Evolutionary conservation across 331 rosid species (phyloP).

Genomic region (Acacia pycnantha): DNA sequence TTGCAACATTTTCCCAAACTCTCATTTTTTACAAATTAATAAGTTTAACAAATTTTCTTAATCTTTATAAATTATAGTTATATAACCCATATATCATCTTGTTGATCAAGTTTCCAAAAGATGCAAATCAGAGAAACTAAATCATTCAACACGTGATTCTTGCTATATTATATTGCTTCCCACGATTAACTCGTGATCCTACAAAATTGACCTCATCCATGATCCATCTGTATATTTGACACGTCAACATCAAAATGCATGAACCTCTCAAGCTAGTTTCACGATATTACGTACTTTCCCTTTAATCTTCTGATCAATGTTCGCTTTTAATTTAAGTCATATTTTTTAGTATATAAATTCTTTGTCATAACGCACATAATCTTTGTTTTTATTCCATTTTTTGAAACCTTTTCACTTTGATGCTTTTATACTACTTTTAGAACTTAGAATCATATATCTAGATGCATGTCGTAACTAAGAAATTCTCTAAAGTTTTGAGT

Average conservation of each 20-base stretch:
- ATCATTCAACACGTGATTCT: not conserved
- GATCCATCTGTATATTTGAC: not conserved
- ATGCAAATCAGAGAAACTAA: not conserved
- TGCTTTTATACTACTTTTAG: not conserved
- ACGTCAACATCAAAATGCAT: not conserved
- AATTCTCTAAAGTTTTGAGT: not conserved
- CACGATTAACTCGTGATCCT: not conserved
- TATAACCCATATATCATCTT: too few species aligned
- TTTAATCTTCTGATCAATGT: not conserved
- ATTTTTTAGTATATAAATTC: not conserved
- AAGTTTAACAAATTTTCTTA: too few species aligned
- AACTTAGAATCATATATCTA: not conserved
- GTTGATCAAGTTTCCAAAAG: not conserved
- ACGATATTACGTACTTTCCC: not conserved
- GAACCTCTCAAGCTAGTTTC: not conserved
- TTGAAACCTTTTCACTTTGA: not conserved
- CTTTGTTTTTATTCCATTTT: not conserved
- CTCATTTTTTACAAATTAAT: too few species aligned
- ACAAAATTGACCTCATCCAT: not conserved
- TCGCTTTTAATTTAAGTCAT: not conserved
- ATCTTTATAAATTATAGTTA: too few species aligned
- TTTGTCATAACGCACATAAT: not conserved
- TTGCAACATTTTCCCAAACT: too few species aligned
- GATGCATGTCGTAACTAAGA: not conserved
- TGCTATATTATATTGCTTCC: not conserved